Conservation (phyloP, 192 early-diverging fungal genomes). For the Paraglomus brasilianum region DNA sequence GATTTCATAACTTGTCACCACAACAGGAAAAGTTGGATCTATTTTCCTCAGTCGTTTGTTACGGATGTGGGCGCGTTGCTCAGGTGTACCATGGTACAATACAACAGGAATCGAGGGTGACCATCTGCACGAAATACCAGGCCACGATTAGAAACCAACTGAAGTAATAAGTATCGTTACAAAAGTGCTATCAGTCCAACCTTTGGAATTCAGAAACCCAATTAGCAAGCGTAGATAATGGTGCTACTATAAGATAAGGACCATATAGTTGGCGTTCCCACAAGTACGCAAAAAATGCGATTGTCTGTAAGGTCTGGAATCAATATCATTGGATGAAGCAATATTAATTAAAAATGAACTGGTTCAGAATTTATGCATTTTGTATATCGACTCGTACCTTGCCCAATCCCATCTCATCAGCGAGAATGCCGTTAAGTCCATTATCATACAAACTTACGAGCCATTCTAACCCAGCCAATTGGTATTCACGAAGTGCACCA, state of each 20-base stretch:
- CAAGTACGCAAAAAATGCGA: slow-evolving; percentile 83
- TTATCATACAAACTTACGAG: slow-evolving; percentile 92
- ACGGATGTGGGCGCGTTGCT: slow-evolving; percentile 69
- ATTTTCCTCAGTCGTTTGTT: slow-evolving; percentile 63
- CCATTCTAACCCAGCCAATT: slow-evolving; percentile 95
- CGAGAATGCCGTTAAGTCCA: slow-evolving; percentile 93
- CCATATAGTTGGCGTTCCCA: slow-evolving; percentile 78
- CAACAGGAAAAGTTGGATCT: slow-evolving; percentile 72
- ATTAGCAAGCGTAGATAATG: slow-evolving; percentile 86
- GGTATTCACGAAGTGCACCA: slow-evolving; percentile 89
- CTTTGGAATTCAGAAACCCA: slow-evolving; percentile 91
- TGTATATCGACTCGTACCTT: slow-evolving; percentile 48
- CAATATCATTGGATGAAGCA: background rate
- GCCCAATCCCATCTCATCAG: slow-evolving; percentile 94
- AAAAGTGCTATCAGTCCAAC: slow-evolving; percentile 33
- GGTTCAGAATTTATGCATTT: background rate
- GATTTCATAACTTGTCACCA: slow-evolving; percentile 91
- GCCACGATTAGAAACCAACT: background rate
- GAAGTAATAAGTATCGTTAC: background rate
- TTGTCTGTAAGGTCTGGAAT: slow-evolving; percentile 86
- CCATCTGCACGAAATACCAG: slow-evolving; percentile 51
- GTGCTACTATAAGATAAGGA: slow-evolving; percentile 87
- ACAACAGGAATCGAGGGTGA: slow-evolving; percentile 76
- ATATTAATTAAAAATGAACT: background rate
- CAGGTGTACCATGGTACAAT: slow-evolving; percentile 79